Evolutionary conservation across 192 early-diverging fungal species (phyloP), one percentile per base, ranked within the genome.

Genomic region (Backusella australiensis): DNA sequence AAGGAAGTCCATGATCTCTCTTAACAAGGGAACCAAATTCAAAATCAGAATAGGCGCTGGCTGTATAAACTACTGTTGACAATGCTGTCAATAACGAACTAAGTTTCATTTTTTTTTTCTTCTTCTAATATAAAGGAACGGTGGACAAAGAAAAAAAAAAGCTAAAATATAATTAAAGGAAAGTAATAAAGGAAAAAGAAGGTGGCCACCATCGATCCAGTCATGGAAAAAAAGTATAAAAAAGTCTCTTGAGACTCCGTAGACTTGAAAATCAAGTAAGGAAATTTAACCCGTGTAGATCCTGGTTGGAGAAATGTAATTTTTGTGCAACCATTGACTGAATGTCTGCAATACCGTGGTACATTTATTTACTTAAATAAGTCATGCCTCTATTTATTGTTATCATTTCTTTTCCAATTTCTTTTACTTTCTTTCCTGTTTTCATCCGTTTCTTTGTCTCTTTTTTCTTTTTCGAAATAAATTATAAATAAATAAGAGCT

Each of bases 1-100:
- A 79, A 17, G 78, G 78, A 38, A 79, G 52, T 71, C 73, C 73
- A 44, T 70, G 36, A 36, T 72, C 73, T 39, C 78, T 73, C 70
- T 79, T 79, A 52, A 66, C 21, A 49, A 71, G 44, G 19, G 68
- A 38, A 39, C 68, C 36, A 21, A 39, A 39, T 38, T 69, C 68
- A 23, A 23, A 39, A 49, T 71, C 41, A 21, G 41, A 39, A 63
- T 63, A 26, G 7, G 70, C 70, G 11, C 39, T 32, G 29, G 42
- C 29, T 26, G 42, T n/a, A 71, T 71, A 71, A 49, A 71, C 35
- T 29, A 71, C 15, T 15, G 70, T 26, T 32, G 70, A 71, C 7
- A 71, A 39, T 11, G 26, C 26, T 36, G 70, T 32, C 26, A 71
- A 49, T 7, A 71, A 12, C 21, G 42, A 71, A 71, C 17, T 49